Conservation (phyloP, 2,329 filamentous ascomycete genomes). For the Proliferodiscus dingleyae region DNA sequence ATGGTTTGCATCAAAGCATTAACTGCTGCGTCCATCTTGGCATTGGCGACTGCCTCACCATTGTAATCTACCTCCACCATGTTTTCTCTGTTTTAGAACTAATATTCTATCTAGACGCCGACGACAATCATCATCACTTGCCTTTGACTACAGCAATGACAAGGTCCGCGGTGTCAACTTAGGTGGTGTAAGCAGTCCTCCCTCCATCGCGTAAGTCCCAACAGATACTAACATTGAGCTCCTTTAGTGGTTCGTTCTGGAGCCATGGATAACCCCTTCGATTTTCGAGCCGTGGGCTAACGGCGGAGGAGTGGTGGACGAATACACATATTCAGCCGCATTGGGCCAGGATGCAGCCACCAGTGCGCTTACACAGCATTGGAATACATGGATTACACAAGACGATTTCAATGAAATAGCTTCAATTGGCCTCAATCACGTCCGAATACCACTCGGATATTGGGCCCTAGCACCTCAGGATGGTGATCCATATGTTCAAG, state of each 20-base stretch:
- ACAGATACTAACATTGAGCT: not conserved
- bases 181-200: slow-evolving; percentile 50
- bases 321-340: slow-evolving; percentile 35
- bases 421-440: slow-evolving; percentile 51
- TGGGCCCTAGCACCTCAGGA: slow-evolving; percentile 53
- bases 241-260: slow-evolving; percentile 25
- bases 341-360: slow-evolving; percentile 43
- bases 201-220: slow-evolving; percentile 16
- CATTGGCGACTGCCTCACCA: slow-evolving; percentile 17
- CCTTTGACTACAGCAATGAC: slow-evolving; percentile 47
- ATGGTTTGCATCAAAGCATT: slow-evolving; percentile 16
- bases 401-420: slow-evolving; percentile 39
- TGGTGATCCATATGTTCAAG: slow-evolving; percentile 57
- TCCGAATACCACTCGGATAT: slow-evolving; percentile 62
- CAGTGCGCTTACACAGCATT: slow-evolving; percentile 47
- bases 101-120: slow-evolving; percentile 12
- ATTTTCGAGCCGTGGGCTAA: slow-evolving; percentile 39
- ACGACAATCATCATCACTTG: slow-evolving; percentile 29
- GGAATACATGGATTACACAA: slow-evolving; percentile 49
- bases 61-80: slow-evolving; percentile 11
- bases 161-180: slow-evolving; percentile 62
- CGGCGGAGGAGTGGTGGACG: slow-evolving; percentile 30
- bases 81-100: not conserved
- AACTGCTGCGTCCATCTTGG: slow-evolving; percentile 9
- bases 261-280: slow-evolving; percentile 52